A percentile compares a stretch with the other conserved stretches of the same genome.
Evolutionary conservation across 73 alveolate genomes (phyloP).

Genomic region (Paraurostyla sp.): DNA sequence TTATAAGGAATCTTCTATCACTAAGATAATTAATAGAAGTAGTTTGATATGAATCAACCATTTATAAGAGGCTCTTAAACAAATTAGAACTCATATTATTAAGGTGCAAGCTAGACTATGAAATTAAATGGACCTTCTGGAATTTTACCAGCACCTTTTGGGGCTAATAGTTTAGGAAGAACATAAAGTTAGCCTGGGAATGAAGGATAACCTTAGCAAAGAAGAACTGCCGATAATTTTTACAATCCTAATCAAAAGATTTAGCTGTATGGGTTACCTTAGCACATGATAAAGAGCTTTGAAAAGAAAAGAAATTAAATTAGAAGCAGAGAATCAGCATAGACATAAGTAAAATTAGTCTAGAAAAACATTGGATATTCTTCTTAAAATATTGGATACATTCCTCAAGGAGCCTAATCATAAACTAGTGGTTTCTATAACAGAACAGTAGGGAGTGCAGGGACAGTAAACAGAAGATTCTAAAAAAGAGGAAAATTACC

Average conservation of each 20-base stretch:
- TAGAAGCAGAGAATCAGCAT: conserved; percentile 33
- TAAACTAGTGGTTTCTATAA: conserved; percentile 3
- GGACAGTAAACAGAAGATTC: neutral
- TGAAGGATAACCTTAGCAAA: neutral
- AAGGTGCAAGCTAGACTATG: neutral
- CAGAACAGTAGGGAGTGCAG: conserved; percentile 49
- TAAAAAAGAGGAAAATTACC: conserved; percentile 49
- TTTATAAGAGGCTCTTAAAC: neutral
- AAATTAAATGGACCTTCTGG: neutral
- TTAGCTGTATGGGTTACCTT: conserved; percentile 51
- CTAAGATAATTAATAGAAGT: neutral
- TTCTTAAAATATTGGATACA: neutral
- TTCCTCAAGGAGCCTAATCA: neutral
- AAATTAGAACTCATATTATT: neutral
- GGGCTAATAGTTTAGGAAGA: neutral
- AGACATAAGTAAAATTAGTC: neutral
- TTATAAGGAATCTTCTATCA: conserved; percentile 36
- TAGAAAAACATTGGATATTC: neutral
- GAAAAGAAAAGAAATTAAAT: conserved; percentile 33
- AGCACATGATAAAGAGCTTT: conserved; percentile 42
- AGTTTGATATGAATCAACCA: no score
- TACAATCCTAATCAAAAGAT: conserved; percentile 13
- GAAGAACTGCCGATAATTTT: conserved; percentile 48
- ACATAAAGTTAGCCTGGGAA: conserved; percentile 46
- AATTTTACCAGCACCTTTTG: neutral